A percentile compares a stretch with the other conserved stretches of the same genome.
Evolutionary conservation across 352 stramenopile genomes (phyloP).

Genomic region (Pythium phragmiticola): DNA sequence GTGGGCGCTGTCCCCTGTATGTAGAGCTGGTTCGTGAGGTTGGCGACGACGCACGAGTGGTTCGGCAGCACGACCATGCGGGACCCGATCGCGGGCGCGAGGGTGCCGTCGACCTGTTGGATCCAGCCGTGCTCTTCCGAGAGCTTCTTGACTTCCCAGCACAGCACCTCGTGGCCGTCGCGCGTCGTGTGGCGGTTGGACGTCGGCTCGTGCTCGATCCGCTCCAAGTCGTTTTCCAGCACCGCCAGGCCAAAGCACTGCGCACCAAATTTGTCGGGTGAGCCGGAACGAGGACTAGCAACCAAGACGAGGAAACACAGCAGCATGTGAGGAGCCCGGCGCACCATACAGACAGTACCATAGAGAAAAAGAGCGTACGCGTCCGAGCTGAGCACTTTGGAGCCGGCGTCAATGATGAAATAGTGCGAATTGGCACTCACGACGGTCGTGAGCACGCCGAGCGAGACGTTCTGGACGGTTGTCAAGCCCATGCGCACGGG

Average conservation of each 20-base stretch:
- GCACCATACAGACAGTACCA: too few species aligned
- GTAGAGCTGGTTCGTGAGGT: constrained; percentile 66
- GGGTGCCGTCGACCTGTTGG: constrained; percentile 51
- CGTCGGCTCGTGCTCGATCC: constrained; percentile 47
- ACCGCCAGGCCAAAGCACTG: constrained; percentile 64
- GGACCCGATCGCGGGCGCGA: constrained; percentile 46
- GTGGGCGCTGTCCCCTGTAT: constrained; percentile 45
- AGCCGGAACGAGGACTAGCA: constrained; percentile 24
- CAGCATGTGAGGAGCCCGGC: neutral
- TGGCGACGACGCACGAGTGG: constrained; percentile 63
- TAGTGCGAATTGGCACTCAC: constrained; percentile 74
- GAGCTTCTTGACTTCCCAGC: constrained; percentile 68
- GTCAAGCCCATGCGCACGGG: constrained; percentile 65
- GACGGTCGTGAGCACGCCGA: constrained; percentile 59
- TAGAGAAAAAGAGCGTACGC: constrained; percentile 28
- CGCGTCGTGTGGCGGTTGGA: constrained; percentile 34
- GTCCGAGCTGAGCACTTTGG: constrained; percentile 70
- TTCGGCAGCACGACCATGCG: constrained; percentile 68
- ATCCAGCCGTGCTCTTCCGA: constrained; percentile 79
- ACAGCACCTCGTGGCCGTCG: constrained; percentile 41
- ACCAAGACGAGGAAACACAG: neutral
- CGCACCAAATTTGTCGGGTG: constrained; percentile 42
- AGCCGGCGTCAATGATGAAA: constrained; percentile 73
- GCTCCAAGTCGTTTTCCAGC: constrained; percentile 66
- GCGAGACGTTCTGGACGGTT: constrained; percentile 54